Evolutionary conservation across 805 yeast species (phyloP), one percentile per base, ranked within the genome.

Genomic region (Metschnikowia similis): DNA sequence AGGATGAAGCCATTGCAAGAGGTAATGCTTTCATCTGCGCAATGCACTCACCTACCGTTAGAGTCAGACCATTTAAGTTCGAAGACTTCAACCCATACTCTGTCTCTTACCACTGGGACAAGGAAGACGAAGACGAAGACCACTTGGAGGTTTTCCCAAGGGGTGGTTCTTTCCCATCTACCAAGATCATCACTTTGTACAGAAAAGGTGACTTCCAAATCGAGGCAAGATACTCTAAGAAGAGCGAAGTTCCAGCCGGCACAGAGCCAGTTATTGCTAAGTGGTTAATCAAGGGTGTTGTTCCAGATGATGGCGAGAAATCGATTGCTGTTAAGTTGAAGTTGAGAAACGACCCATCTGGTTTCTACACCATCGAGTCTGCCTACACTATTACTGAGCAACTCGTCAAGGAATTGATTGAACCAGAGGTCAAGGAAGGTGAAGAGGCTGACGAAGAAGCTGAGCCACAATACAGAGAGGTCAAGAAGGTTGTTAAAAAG

Each of bases 11-110:
- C 56, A 87, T 92, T 69, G 98, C 99, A 50, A 89, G 92, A 74
- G 99, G 99, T 79, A 96, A 96, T 64, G 97, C 99, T 44, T 94
- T 94, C 53, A 87, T 94, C 66, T 94, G 99, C 74, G 99, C 99
- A 60, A 88, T 90, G 77, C 98, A 91, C 80, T 92, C 98, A 34
- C 99, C 99, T 74, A 91, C 97, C 58, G 83, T 94, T 64, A 88
- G 99, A 77, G 99, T 94, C 48, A 87, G 98, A 76, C 97, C 97
- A 60, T 94, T 94, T 86, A 92, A 92, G 76, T 94, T 91, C 69
- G 97, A 92, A 77, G 99, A 94, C 71, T 75, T 84, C 70, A 92
- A 91, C 83, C 86, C 84, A 65, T 82, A 82, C 83, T 84, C 97
- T 29, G 97, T 94, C 58, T 86, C 97, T 37, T 94, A 89, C 83